Base-by-base conservation (phyloP, 2,329 filamentous ascomycete genomes). In the Penicillium expansum region DNA sequence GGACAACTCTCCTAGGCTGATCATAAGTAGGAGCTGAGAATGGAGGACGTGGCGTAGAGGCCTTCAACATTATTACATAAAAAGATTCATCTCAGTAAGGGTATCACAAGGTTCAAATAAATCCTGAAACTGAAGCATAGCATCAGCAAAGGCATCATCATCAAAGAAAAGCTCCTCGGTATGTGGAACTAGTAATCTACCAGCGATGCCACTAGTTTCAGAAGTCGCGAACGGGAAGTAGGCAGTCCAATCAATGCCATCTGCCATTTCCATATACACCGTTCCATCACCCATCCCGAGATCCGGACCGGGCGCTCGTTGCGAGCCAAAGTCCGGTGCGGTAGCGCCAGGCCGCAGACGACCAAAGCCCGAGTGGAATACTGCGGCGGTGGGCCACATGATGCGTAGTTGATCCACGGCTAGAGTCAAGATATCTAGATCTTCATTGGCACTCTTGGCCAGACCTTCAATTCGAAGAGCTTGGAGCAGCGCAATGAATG, bases 401-500 rank as follows among this genome's bases (percentile, higher is more conserved):
- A 48, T 48, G 7, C 62, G 59, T 14, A 76, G 60, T 55, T 76
- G 69, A 14, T 72, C 66, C 35, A 73, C 64, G 5, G 72, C 67
- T 4, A 70, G 54, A 10, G 60, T 63, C 2, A 76, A 62, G 9
- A 73, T 66, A 32, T 72, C 66, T 13, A 76, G 62, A 30, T 73
- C 69, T 22, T 71, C 68, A 18, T 74, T 69, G 11, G 69, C 74
- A 7, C 67, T 66, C 33, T 62, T 60, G 0, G 68, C 64, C 4
- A 76, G 61, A 9, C 63, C 55, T 5, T 68, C 61, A n/a, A 76
- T 66, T 13, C 67, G 65, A n/a, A 67, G 66, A 2, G 75, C 76
- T 43, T 78, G 75, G 0, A 79, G 57, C 0, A 79, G 62, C 0
- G 76, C 73, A 14, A 78, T 71, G 24, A 78, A 74, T 0, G 77